phyloP scores from a whole-genome alignment of 352 stramenopile species.

The Phytophthora pseudosyringae region DNA sequence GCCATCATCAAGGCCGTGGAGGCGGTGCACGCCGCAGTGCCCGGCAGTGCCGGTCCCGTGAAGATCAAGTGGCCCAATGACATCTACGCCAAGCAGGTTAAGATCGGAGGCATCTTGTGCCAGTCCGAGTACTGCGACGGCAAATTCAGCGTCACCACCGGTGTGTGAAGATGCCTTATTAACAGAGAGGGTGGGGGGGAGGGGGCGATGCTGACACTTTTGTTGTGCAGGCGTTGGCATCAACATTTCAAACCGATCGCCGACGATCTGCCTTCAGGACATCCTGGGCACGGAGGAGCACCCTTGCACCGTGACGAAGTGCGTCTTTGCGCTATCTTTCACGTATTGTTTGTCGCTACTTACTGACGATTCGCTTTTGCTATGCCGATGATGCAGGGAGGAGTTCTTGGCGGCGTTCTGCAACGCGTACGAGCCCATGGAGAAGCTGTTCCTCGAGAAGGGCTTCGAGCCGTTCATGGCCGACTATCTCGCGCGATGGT shows the following conservation, averaged over 20 bases:
- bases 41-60: constrained; percentile 55
- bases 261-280: constrained; percentile 89
- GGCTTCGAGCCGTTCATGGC: constrained; percentile 88
- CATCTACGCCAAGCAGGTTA: constrained; percentile 90
- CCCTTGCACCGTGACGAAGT: constrained; percentile 83
- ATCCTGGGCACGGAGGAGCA: constrained; percentile 63
- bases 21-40: constrained; percentile 42
- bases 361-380: constrained; percentile 11
- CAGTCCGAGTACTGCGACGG: constrained; percentile 87
- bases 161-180: constrained; percentile 31
- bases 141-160: constrained; percentile 86
- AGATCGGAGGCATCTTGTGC: constrained; percentile 91
- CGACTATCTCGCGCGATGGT: constrained; percentile 84
- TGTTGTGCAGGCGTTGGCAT: constrained; percentile 74
- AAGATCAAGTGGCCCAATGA: constrained; percentile 94
- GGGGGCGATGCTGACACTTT: constrained; percentile 35
- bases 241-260: constrained; percentile 90
- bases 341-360: neutral
- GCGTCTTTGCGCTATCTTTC: constrained; percentile 16
- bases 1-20: constrained; percentile 86
- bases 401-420: constrained; percentile 89
- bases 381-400: constrained; percentile 47
- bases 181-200: neutral
- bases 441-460: constrained; percentile 77
- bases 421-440: constrained; percentile 89